phyloP scores from a whole-genome alignment of 2,329 filamentous ascomycete species.

The Waltergamsia citrina region DNA sequence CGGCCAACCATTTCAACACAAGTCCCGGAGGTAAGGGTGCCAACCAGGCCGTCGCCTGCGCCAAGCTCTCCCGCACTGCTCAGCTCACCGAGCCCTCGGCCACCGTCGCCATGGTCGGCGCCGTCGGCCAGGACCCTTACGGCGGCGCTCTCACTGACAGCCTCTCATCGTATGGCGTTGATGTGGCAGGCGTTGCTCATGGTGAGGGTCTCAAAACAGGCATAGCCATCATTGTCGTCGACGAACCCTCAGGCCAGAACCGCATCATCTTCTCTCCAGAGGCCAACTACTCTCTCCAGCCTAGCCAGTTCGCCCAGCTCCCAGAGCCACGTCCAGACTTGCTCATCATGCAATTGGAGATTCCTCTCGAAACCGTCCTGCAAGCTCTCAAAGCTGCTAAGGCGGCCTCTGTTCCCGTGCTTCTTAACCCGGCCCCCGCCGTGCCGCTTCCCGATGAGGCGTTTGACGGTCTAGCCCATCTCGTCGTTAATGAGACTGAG shows the following conservation, averaged over 20 bases:
- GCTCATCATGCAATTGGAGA: slow-evolving; percentile 71
- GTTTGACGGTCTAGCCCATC: slow-evolving; percentile 61
- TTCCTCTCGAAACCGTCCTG: slow-evolving; percentile 56
- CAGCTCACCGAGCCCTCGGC: slow-evolving; percentile 22
- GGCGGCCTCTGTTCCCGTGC: slow-evolving; percentile 43
- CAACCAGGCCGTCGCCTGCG: slow-evolving; percentile 88
- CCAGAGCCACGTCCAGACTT: slow-evolving; percentile 42
- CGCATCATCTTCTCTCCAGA: slow-evolving; percentile 66
- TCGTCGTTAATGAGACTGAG: slow-evolving; percentile 89
- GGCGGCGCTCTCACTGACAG: slow-evolving; percentile 47
- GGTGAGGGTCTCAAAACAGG: slow-evolving; percentile 46
- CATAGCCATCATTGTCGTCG: slow-evolving; percentile 67
- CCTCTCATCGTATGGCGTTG: slow-evolving; percentile 52
- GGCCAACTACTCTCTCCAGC: slow-evolving; percentile 48
- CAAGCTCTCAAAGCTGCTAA: slow-evolving; percentile 45
- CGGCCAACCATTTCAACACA: slow-evolving; percentile 65
- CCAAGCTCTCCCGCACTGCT: slow-evolving; percentile 59
- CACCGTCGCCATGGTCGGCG: slow-evolving; percentile 61
- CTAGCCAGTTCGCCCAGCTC: slow-evolving; percentile 22
- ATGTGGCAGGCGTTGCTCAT: slow-evolving; percentile 41
- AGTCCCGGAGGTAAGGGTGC: slow-evolving; percentile 90
- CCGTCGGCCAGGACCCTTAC: slow-evolving; percentile 62
- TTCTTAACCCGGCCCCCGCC: slow-evolving; percentile 82
- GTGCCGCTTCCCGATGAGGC: slow-evolving; percentile 55
- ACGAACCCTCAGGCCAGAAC: slow-evolving; percentile 64